These are phyloP conservation scores for Solanum neorickii DNA, from an alignment of 257 asterid species.

Conservation along the genomic window DNA sequence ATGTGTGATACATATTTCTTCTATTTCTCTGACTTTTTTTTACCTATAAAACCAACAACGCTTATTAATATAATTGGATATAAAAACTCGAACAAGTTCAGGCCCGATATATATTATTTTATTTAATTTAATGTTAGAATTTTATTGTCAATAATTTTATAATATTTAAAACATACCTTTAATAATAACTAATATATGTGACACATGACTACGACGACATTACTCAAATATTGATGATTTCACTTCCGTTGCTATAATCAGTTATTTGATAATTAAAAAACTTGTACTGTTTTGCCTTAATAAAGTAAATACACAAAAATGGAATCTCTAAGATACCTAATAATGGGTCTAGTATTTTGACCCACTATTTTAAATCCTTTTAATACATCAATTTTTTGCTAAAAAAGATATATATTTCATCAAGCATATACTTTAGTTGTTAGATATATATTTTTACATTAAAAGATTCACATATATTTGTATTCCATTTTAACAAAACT, in stretches of 20 bases:
- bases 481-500: neutral
- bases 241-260: too few species aligned
- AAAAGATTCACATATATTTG: neutral
- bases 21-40: too few species aligned
- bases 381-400: neutral
- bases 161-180: too few species aligned
- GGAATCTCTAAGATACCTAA: neutral
- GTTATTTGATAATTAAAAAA: too few species aligned
- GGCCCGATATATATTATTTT: too few species aligned
- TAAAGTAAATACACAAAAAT: neutral
- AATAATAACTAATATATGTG: too few species aligned
- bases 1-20: neutral
- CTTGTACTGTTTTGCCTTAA: neutral
- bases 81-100: too few species aligned
- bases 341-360: neutral
- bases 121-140: too few species aligned
- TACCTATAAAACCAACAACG: too few species aligned
- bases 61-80: too few species aligned
- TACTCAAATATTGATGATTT: neutral
- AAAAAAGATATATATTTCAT: neutral
- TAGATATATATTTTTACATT: too few species aligned
- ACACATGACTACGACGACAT: neutral
- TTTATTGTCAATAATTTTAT: too few species aligned
- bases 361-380: neutral
- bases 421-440: neutral